These are phyloP conservation scores for Artomyces pyxidatus DNA, from an alignment of 768 basidiomycete genomes.

Conservation along the genomic window DNA sequence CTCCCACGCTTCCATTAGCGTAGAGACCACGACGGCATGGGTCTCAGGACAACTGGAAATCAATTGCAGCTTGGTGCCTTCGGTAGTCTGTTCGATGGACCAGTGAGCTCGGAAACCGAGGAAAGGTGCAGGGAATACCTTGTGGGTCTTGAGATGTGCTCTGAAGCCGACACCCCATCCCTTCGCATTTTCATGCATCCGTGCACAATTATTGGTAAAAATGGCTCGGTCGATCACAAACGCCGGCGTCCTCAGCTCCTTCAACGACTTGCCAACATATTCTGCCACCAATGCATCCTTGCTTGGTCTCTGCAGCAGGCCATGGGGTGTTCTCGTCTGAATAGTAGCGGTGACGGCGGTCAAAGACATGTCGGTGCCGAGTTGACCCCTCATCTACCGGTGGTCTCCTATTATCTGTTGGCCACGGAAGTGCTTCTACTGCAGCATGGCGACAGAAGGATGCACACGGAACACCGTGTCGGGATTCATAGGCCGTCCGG, in stretches of 20 bases:
- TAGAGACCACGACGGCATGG: constrained; percentile 69
- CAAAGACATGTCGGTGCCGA: background rate
- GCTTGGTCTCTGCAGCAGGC: constrained; percentile 31
- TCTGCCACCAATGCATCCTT: constrained; percentile 43
- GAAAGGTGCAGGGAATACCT: too few species aligned
- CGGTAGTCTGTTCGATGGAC: constrained; percentile 48
- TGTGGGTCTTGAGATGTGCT: constrained; percentile 82
- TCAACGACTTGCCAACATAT: constrained; percentile 51
- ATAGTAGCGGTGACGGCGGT: constrained; percentile 17
- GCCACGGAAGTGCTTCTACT: background rate
- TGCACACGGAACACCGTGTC: too few species aligned
- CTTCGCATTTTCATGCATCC: constrained; percentile 60
- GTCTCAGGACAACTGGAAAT: constrained; percentile 43
- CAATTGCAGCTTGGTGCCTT: constrained; percentile 68
- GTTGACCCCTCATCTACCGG: background rate
- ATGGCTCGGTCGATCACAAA: constrained; percentile 66
- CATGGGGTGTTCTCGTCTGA: constrained; percentile 42
- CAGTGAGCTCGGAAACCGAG: too few species aligned
- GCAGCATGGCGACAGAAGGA: too few species aligned
- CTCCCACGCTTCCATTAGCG: constrained; percentile 75
- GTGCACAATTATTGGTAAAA: constrained; percentile 66
- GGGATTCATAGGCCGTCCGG: background rate
- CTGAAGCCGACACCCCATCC: constrained; percentile 67
- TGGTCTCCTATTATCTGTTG: background rate
- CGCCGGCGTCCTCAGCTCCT: constrained; percentile 64